A percentile compares a stretch with the other conserved stretches of the same genome.
Evolutionary conservation across 2,329 filamentous ascomycete species (phyloP).

Genomic region (Fusarium keratoplasticum): DNA sequence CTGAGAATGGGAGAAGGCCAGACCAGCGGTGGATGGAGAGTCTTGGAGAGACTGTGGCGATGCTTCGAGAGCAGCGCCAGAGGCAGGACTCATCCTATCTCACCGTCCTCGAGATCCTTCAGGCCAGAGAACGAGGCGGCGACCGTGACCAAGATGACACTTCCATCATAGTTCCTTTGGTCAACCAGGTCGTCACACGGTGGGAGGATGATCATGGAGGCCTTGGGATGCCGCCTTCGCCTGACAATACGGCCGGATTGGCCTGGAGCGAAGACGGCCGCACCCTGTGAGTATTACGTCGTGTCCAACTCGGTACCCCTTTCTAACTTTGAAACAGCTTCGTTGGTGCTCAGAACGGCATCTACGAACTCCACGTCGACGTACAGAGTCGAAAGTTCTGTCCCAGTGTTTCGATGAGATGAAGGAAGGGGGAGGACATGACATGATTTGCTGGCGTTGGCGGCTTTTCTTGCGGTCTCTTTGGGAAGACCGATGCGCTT

Average conservation of each 20-base stretch:
- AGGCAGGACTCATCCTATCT: slow-evolving; percentile 52
- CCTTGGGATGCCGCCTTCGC: slow-evolving; percentile 58
- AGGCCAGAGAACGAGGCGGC: slow-evolving; percentile 47
- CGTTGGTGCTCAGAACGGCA: slow-evolving; percentile 76
- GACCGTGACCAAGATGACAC: slow-evolving; percentile 52
- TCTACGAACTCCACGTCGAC: slow-evolving; percentile 80
- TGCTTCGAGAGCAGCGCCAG: slow-evolving; percentile 51
- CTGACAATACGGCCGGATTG: slow-evolving; percentile 70
- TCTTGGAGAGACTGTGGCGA: slow-evolving; percentile 51
- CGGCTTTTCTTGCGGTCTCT: slow-evolving; percentile 11
- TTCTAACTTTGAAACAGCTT: slow-evolving; percentile 58
- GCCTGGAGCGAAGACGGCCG: slow-evolving; percentile 72
- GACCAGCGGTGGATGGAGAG: slow-evolving; percentile 51
- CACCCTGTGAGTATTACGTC: slow-evolving; percentile 61
- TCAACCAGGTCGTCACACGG: slow-evolving; percentile 52
- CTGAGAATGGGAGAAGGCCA: slow-evolving; percentile 35
- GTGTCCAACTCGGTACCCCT: too few relatives aligned
- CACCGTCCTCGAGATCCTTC: slow-evolving; percentile 53
- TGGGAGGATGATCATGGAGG: slow-evolving; percentile 58
- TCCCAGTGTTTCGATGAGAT: slow-evolving; percentile 67
- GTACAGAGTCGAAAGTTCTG: slow-evolving; percentile 69
- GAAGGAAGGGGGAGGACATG: slow-evolving; percentile 32
- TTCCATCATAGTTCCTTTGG: slow-evolving; percentile 51
- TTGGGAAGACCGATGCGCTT: slow-evolving; percentile 14
- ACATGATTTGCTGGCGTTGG: slow-evolving; percentile 10